Percentiles rank a stretch among this genome's conserved stretches.
Conservation (phyloP, 108 stramenopile genomes). For the Pseudonitzschia pungens region DNA sequence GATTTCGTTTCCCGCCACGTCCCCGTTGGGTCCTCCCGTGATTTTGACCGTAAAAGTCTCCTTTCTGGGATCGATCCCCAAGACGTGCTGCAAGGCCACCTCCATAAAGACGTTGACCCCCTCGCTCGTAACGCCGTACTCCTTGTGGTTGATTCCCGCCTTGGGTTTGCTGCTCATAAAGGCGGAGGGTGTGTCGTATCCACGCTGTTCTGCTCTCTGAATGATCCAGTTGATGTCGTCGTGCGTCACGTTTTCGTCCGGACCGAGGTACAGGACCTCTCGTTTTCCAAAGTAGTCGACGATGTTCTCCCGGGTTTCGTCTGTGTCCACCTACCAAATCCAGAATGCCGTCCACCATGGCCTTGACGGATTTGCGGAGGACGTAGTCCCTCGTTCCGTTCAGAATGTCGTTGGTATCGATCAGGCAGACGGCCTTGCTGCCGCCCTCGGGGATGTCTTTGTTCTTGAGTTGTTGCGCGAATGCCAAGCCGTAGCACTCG, state of each 20-base stretch:
- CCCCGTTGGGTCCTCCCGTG: constrained; percentile 98
- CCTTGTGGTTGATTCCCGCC: constrained; percentile 98
- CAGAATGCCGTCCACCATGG: constrained; percentile 92
- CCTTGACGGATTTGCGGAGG: constrained; percentile 95
- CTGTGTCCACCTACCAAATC: constrained; percentile 92
- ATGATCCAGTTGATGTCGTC: constrained; percentile 97
- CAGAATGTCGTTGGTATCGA: constrained; percentile 80
- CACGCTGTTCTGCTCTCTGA: constrained; percentile 82
- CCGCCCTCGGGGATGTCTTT: constrained; percentile 99
- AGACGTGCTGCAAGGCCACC: constrained; percentile 79
- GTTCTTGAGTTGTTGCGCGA: constrained; percentile 95
- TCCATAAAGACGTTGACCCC: constrained; percentile 95
- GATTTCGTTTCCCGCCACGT: constrained; percentile 97
- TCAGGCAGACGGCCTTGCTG: constrained; percentile 90
- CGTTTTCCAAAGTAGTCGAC: constrained; percentile 90
- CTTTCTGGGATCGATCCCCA: constrained; percentile 83
- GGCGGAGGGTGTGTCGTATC: constrained; percentile 89
- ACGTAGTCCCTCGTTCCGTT: constrained; percentile 57
- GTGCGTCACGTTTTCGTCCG: constrained; percentile 97
- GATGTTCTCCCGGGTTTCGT: constrained; percentile 78
- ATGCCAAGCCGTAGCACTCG: constrained; percentile 94
- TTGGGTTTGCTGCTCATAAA: constrained; percentile 98
- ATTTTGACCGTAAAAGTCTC: constrained; percentile 93
- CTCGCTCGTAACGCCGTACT: constrained; percentile 96
- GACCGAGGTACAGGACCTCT: constrained; percentile 96